Evolutionary conservation across 192 early-diverging fungal species (phyloP).

Genomic region (Mortierella antarctica): DNA sequence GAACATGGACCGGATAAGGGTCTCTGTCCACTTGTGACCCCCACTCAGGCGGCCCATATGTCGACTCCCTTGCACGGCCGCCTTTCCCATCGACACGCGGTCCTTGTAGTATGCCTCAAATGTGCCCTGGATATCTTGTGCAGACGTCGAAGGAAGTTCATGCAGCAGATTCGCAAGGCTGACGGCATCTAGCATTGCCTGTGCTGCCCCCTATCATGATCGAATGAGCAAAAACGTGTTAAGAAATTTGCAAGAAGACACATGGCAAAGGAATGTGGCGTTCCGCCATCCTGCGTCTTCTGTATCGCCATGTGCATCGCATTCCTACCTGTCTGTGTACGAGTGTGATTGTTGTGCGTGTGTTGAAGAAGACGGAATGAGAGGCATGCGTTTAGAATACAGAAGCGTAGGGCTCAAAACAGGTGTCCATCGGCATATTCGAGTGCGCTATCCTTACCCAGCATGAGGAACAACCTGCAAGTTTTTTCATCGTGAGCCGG

Average conservation of each 20-base stretch:
- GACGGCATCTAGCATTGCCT: conserved; percentile 45
- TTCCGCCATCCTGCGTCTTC: no score
- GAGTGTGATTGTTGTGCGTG: no score
- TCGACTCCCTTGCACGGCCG: conserved; percentile 36
- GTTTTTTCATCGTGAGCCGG: conserved; percentile 5
- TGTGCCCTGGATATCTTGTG: conserved; percentile 3
- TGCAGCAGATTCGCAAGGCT: conserved; percentile 30
- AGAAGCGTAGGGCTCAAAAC: not conserved
- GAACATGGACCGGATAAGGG: conserved; percentile 30
- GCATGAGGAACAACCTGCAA: conserved; percentile 47
- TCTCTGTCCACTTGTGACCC: conserved; percentile 43
- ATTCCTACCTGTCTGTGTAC: no score
- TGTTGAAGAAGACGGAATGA: no score
- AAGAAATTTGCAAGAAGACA: no score
- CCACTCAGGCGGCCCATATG: conserved; percentile 43
- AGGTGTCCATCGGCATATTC: conserved; percentile 14
- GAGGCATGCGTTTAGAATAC: not conserved
- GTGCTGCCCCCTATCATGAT: conserved; percentile 35
- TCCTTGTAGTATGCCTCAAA: conserved; percentile 36
- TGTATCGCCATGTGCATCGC: no score
- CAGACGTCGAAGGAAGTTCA: conserved; percentile 11
- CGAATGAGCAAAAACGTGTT: not conserved
- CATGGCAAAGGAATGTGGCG: no score
- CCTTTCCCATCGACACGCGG: conserved; percentile 22
- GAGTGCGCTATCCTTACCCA: conserved; percentile 21